These are phyloP conservation scores for Rhizodiscina lignyota DNA, from an alignment of 495 filamentous ascomycete genomes.

Conservation along the genomic window DNA sequence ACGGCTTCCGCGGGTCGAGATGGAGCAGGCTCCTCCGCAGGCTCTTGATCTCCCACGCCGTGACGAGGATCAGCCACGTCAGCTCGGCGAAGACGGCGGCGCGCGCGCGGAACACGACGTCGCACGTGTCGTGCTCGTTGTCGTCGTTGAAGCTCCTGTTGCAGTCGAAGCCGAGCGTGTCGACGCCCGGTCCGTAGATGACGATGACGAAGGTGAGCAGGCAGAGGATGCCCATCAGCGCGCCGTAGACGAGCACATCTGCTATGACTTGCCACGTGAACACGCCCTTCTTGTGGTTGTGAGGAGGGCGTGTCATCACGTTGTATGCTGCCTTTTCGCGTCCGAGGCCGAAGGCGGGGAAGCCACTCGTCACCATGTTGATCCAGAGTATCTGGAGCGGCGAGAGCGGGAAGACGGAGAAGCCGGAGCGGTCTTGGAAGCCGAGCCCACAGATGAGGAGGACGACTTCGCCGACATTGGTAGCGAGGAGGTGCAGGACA, in stretches of 20 bases:
- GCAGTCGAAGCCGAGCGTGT: constrained; percentile 42
- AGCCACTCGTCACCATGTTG: constrained; percentile 55
- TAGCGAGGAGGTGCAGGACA: constrained; percentile 31
- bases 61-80: constrained; percentile 48
- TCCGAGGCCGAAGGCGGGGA: constrained; percentile 52
- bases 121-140: too few relatives aligned
- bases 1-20: constrained; percentile 24
- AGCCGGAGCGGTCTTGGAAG: constrained; percentile 41
- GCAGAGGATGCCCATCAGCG: constrained; percentile 44
- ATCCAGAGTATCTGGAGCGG: constrained; percentile 59
- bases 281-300: constrained; percentile 43
- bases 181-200: constrained; percentile 43
- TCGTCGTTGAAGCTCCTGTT: constrained; percentile 32
- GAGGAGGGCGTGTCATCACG: constrained; percentile 53
- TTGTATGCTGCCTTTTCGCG: constrained; percentile 43
- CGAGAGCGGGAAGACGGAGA: constrained; percentile 58
- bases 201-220: constrained; percentile 50
- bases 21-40: constrained; percentile 5
- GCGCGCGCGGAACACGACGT: constrained; percentile 41
- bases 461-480: constrained; percentile 56
- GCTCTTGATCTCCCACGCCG: constrained; percentile 24
- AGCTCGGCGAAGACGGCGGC: constrained; percentile 55
- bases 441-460: constrained; percentile 48
- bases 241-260: constrained; percentile 51
- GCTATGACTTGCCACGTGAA: constrained; percentile 48